A percentile compares a stretch with the other conserved stretches of the same genome.
These are phyloP conservation scores for Pisolithus tinctorius DNA, from an alignment of 768 basidiomycete species.

Conservation along the genomic window DNA sequence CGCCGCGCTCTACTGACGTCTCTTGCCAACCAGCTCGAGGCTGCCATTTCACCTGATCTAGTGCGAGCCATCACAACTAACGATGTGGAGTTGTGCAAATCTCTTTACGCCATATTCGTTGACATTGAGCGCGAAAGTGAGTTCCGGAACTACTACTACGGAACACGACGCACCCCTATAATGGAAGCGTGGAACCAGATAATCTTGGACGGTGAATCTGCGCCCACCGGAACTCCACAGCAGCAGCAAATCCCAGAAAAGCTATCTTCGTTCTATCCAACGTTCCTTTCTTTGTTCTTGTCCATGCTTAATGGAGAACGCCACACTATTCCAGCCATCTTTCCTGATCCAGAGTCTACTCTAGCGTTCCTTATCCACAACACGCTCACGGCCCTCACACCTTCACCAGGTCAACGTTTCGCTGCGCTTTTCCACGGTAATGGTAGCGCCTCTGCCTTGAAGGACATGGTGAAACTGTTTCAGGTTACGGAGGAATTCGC, in stretches of 20 bases:
- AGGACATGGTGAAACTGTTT: constrained; percentile 64
- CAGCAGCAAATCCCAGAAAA: constrained; percentile 35
- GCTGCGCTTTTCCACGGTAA: constrained; percentile 60
- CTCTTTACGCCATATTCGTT: constrained; percentile 81
- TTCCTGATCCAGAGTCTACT: constrained; percentile 74
- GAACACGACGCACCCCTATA: constrained; percentile 61
- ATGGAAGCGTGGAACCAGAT: constrained; percentile 65
- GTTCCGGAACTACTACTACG: constrained; percentile 92
- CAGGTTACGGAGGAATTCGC: constrained; percentile 82
- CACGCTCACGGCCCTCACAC: constrained; percentile 71
- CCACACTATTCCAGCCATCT: constrained; percentile 71
- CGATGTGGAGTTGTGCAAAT: constrained; percentile 67
- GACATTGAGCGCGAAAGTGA: constrained; percentile 90
- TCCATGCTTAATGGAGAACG: constrained; percentile 64
- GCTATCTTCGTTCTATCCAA: constrained; percentile 63
- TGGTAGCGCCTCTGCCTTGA: constrained; percentile 49
- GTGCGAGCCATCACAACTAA: constrained; percentile 78
- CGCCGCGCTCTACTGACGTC: constrained; percentile 82
- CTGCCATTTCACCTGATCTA: constrained; percentile 82
- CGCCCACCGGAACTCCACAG: constrained; percentile 26
- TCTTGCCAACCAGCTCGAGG: constrained; percentile 94
- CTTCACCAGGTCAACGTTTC: constrained; percentile 76
- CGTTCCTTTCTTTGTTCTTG: constrained; percentile 69
- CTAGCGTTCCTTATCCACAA: constrained; percentile 80
- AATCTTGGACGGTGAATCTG: constrained; percentile 29